Evolutionary conservation across 345 rosid genomes (phyloP), one percentile per base, ranked within the genome.

Genomic region (Syzygium aromaticum): DNA sequence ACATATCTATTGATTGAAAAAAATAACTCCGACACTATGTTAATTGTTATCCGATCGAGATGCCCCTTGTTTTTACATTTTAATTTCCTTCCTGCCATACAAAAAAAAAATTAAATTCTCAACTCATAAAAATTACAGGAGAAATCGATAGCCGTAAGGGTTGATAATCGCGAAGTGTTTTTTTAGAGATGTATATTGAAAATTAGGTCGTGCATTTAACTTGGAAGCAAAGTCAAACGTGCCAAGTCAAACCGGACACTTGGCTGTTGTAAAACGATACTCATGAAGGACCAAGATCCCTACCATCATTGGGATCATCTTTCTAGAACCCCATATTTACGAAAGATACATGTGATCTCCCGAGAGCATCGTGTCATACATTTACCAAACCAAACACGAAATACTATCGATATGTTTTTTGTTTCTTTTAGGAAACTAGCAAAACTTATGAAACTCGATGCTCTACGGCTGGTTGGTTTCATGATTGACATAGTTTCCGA

Each of bases 71-170:
- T 73, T 73, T 38, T 4, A 9, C 14, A 73, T 38, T 38, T 40
- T 12, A 38, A 21, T 33, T 67, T 33, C 14, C 46, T 33, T 33
- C 46, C 46, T 1, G 9, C 46, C 46, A 4, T 3, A 19, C 33
- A 16, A 7, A 67, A 4, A 16, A 7, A 67, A 4, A 67, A 43
- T 43, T 2, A 30, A 17, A 33, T 8, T 0, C 1, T 17, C 5
- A 22, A 17, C 25, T 33, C 4, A 0, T 67, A 21, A 73, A 73
- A 73, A 73, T 73, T 10, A 19, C 13, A 19, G 19, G 14, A 73
- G 27, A 67, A 17, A 67, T 19, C 17, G 2, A 57, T 12, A 27
- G 0, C 6, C 1, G 0, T 2, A 67, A 17, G 11, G 4, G 1
- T 30, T 33, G 46, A 33, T 4, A 19, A 67, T 33, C 8, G 8